Evolutionary conservation across 352 stramenopile species (phyloP).

Genomic region (Pythium brassicae): DNA sequence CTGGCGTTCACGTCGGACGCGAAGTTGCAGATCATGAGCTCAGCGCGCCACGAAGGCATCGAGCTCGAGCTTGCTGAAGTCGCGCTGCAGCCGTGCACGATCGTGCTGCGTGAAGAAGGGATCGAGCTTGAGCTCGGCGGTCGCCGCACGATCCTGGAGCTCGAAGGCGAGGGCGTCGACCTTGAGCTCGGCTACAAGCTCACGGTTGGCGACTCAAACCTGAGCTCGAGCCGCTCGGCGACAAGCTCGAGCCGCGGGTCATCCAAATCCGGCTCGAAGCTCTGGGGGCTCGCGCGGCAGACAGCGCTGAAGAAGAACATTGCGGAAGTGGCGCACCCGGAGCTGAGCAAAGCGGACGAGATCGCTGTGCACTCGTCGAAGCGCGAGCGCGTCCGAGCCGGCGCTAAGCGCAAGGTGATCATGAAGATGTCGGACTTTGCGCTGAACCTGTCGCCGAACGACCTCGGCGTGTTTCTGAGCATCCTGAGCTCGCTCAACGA

Average conservation of each 20-base stretch:
- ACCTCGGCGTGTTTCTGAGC: constrained; percentile 76
- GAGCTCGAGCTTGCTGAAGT: constrained; percentile 78
- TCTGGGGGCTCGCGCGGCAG: constrained; percentile 59
- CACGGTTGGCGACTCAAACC: constrained; percentile 35
- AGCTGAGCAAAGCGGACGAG: constrained; percentile 33
- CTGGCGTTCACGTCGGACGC: constrained; percentile 80
- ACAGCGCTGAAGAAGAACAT: constrained; percentile 54
- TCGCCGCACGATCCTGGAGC: constrained; percentile 72
- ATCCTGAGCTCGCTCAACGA: constrained; percentile 65
- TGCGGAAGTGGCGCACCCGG: constrained; percentile 51
- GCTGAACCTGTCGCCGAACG: constrained; percentile 75
- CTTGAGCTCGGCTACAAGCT: constrained; percentile 72
- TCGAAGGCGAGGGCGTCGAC: constrained; percentile 85
- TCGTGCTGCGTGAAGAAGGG: constrained; percentile 54
- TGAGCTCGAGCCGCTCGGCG: constrained; percentile 10
- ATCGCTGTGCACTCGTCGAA: constrained; percentile 16
- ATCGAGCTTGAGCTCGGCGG: constrained; percentile 76
- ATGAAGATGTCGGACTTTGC: constrained; percentile 85
- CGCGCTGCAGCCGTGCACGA: constrained; percentile 67
- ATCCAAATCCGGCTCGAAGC: constrained; percentile 31
- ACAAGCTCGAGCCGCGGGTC: constrained; percentile 4
- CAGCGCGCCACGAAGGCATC: constrained; percentile 54
- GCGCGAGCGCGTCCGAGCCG: constrained; percentile 46
- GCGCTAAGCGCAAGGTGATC: constrained; percentile 53
- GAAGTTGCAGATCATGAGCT: constrained; percentile 58